Percentiles rank a stretch among this genome's conserved stretches.
Conservation (phyloP, 2,329 filamentous ascomycete genomes). For the Piedraia hortae region DNA sequence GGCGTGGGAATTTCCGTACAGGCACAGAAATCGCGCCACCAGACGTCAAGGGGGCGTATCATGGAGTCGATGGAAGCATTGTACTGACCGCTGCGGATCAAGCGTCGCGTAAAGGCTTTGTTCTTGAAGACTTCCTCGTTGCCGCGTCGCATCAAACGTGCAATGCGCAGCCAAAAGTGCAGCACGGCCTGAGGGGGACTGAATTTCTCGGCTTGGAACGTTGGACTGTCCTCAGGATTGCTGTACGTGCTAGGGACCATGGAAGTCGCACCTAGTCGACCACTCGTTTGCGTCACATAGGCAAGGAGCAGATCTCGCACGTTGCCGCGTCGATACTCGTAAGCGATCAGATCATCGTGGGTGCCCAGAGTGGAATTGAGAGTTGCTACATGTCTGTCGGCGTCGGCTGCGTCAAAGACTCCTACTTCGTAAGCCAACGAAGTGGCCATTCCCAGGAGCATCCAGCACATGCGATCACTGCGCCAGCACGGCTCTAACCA, state of each 20-base stretch:
- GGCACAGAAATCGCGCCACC: conserved; percentile 60
- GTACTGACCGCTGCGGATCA: conserved; percentile 70
- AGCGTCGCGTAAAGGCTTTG: conserved; percentile 59
- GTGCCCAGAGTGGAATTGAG: conserved; percentile 12
- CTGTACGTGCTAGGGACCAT: conserved; percentile 42
- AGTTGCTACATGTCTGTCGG: conserved; percentile 23
- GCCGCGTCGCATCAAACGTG: conserved; percentile 69
- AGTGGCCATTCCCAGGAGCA: conserved; percentile 76
- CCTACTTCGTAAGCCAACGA: conserved; percentile 80
- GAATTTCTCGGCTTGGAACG: conserved; percentile 10
- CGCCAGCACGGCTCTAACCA: conserved; percentile 94
- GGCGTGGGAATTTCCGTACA: conserved; percentile 24
- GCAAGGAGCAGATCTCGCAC: conserved; percentile 70
- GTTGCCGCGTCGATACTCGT: conserved; percentile 49
- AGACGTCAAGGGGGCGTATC: conserved; percentile 47
- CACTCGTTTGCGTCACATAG: conserved; percentile 82
- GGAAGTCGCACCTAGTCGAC: conserved; percentile 70
- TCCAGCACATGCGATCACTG: conserved; percentile 84
- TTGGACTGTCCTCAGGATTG: conserved; percentile 12
- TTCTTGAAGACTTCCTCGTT: conserved; percentile 76
- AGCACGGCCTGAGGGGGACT: conserved; percentile 27
- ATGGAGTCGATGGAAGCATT: conserved; percentile 57
- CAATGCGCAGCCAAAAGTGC: conserved; percentile 85
- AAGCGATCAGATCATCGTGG: conserved; percentile 38
- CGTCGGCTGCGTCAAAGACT: conserved; percentile 70